phyloP scores from a whole-genome alignment of 2,329 filamentous ascomycete genomes.

The Sphaerulina vaccinii region DNA sequence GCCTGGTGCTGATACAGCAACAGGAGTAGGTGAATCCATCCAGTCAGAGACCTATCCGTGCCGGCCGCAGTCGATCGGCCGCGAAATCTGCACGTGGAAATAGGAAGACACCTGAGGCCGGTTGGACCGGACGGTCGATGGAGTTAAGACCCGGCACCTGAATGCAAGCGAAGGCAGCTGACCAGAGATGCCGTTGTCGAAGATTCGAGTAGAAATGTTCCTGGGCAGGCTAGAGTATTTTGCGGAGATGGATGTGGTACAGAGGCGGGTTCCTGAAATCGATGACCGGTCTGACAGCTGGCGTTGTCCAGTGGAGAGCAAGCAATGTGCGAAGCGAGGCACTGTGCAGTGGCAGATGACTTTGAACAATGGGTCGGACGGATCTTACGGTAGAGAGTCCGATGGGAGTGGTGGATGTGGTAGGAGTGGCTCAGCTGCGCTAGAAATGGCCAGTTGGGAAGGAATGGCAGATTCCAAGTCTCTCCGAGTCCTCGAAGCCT shows the following conservation, averaged over 20 bases:
- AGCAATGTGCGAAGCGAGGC: constrained; percentile 3
- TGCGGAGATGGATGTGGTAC: constrained; percentile 12
- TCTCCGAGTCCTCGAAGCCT: background rate
- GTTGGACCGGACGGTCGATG: constrained; percentile 2
- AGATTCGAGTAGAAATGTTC: constrained; percentile 10
- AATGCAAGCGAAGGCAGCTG: constrained; percentile 9
- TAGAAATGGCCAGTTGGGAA: background rate
- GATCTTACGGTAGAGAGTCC: background rate
- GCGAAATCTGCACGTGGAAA: background rate
- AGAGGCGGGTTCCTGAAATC: background rate
- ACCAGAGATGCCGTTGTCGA: constrained; percentile 1
- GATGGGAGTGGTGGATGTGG: background rate
- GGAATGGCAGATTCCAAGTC: background rate
- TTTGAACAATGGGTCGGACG: background rate
- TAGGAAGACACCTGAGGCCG: background rate
- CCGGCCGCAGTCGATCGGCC: constrained; percentile 22
- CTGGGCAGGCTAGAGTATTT: constrained; percentile 19
- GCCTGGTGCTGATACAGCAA: constrained; percentile 78
- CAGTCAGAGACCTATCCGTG: constrained; percentile 17
- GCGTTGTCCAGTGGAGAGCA: background rate
- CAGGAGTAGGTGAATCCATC: constrained; percentile 23
- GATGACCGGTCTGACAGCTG: background rate
- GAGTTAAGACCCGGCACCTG: constrained; percentile 13
- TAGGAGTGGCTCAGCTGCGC: background rate
- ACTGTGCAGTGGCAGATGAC: constrained; percentile 13